Evolutionary conservation across 2,329 filamentous ascomycete genomes (phyloP).

Genomic region (Podosphaera fusca): DNA sequence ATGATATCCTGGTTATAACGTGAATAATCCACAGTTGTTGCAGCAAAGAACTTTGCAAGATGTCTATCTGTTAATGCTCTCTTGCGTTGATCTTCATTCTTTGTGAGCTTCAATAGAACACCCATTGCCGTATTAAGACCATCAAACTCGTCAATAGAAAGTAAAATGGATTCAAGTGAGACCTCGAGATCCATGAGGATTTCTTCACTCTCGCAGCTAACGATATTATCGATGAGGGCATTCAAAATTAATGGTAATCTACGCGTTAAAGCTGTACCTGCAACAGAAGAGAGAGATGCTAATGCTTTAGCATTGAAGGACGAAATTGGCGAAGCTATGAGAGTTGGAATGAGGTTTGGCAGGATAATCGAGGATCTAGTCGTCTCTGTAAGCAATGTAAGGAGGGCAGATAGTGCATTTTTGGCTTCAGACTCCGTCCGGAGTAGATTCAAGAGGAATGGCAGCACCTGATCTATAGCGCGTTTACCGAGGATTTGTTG

Average conservation of each 20-base stretch:
- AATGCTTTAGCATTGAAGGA: conserved; percentile 87
- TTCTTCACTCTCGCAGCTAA: conserved; percentile 50
- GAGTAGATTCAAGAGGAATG: conserved; percentile 73
- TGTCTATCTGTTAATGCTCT: conserved; percentile 58
- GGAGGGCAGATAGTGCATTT: conserved; percentile 73
- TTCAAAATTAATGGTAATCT: conserved; percentile 78
- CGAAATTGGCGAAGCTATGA: conserved; percentile 74
- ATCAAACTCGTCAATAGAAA: conserved; percentile 89
- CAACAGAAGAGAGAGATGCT: conserved; percentile 80
- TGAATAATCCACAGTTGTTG: conserved; percentile 68
- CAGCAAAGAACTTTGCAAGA: conserved; percentile 65
- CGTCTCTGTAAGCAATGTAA: conserved; percentile 83
- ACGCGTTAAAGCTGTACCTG: conserved; percentile 73
- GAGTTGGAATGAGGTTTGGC: conserved; percentile 82
- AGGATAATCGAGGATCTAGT: conserved; percentile 90
- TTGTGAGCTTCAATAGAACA: conserved; percentile 65
- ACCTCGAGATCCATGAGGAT: conserved; percentile 50
- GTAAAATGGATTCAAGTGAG: conserved; percentile 72
- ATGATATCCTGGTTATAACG: conserved; percentile 93
- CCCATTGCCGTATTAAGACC: conserved; percentile 92
- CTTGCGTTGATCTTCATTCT: conserved; percentile 77
- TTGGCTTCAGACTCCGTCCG: conserved; percentile 70
- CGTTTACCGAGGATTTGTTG: conserved; percentile 87
- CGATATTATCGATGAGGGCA: conserved; percentile 78
- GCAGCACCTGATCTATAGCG: conserved; percentile 84